These are phyloP conservation scores for Fagus sylvatica DNA, from an alignment of 306 rosid species.

Conservation along the genomic window DNA sequence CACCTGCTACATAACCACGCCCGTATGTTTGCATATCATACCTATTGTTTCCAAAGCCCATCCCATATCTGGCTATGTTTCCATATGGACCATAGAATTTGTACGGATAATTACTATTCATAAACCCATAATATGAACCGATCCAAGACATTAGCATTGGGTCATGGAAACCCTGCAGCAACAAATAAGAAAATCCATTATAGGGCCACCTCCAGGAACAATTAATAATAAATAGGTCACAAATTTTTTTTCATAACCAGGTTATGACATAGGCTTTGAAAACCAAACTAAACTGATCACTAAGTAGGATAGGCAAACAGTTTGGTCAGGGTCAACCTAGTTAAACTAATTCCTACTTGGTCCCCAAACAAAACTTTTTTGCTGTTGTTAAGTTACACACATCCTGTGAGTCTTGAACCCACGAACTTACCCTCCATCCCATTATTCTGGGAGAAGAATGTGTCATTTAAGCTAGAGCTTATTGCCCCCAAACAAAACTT, in stretches of 20 bases:
- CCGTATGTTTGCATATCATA: slow-evolving; percentile 74
- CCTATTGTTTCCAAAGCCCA: slow-evolving; percentile 80
- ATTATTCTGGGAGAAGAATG: too few relatives aligned
- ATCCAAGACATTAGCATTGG: slow-evolving; percentile 83
- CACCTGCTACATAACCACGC: slow-evolving; percentile 81
- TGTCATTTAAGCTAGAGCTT: neutral
- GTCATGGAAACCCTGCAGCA: slow-evolving; percentile 75
- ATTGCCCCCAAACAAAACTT: too few relatives aligned
- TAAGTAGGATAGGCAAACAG: too few relatives aligned
- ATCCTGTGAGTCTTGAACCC: too few relatives aligned
- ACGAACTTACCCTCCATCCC: too few relatives aligned
- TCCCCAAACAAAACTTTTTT: too few relatives aligned
- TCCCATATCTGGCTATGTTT: slow-evolving; percentile 65
- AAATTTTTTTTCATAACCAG: too few relatives aligned
- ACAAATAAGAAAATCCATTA: neutral
- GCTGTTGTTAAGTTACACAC: too few relatives aligned
- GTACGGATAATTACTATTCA: slow-evolving; percentile 71
- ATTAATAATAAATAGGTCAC: neutral
- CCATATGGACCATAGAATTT: slow-evolving; percentile 77
- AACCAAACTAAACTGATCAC: too few relatives aligned
- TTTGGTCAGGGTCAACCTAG: too few relatives aligned
- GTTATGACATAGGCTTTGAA: too few relatives aligned
- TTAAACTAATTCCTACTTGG: too few relatives aligned
- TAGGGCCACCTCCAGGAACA: neutral
- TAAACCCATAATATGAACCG: slow-evolving; percentile 58